Base-by-base conservation (phyloP, 345 rosid genomes). In the Gossypium australe region DNA sequence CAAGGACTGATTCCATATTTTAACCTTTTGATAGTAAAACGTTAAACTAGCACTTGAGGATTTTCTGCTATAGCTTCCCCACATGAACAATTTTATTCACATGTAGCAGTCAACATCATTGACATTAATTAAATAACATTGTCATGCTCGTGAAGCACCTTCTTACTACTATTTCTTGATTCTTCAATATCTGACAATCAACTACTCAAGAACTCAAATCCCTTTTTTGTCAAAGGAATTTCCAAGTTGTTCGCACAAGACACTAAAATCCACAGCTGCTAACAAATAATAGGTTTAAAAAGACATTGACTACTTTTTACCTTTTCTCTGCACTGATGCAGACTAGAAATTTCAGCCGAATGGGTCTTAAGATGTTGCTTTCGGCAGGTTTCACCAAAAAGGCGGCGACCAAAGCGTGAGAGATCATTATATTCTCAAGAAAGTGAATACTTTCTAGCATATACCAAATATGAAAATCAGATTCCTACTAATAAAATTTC, bases 361-460 rank as follows among this genome's bases (percentile, higher is more conserved):
- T 68, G 47, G 44, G 52, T 69, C 60, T 29, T 51, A 27, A 68
- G 72, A 68, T 25, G 72, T 68, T 49, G 58, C 72, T 49, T 68
- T 68, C 72, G 9, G 59, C 72, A 69, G 45, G 18, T 27, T 69
- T 51, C 59, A 51, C 16, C 59, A 17, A 69, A 56, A 56, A 48
- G 17, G 45, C 22, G 10, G 45, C 2, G 14, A 51, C 11, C 44
- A 69, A 51, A 49, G 59, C 59, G 17, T 27, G 45, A 51, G 72
- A 27, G 47, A 68, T 25, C 22, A 49, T 49, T 24, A 59, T 59
- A 11, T 59, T 59, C 38, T 59, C 34, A 57, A 57, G 62, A 57
- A 57, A 57, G 24, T 57, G 62, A 57, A 4, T 12, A 10, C 27
- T 57, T 57, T 57, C 62, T 22, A 57, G 27, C 61, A 57, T 57